Percentiles rank a stretch among this genome's conserved stretches.
These are phyloP conservation scores for Tylopilus cervinicoccineus DNA, from an alignment of 768 basidiomycete genomes.

Conservation along the genomic window DNA sequence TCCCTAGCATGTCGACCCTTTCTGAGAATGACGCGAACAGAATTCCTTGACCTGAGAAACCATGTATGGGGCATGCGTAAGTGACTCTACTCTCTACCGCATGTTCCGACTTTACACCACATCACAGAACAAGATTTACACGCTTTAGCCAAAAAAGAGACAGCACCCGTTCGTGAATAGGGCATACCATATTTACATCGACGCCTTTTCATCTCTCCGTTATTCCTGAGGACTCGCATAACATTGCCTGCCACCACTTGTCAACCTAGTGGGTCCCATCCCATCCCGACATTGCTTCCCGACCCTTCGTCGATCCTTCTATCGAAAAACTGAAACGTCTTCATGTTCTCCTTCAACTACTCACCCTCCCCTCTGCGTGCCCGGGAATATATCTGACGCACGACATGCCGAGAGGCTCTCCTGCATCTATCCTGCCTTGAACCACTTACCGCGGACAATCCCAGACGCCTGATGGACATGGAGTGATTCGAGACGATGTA, in stretches of 20 bases:
- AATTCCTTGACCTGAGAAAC: constrained; percentile 75
- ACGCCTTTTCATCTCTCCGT: not conserved
- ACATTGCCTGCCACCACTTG: not conserved
- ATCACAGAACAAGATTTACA: constrained; percentile 75
- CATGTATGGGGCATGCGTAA: constrained; percentile 88
- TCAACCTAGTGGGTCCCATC: too few species aligned
- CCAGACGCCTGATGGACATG: too few species aligned
- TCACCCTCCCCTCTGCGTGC: too few species aligned
- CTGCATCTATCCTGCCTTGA: too few species aligned
- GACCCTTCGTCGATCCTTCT: too few species aligned
- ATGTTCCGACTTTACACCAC: not conserved
- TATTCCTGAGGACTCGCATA: not conserved
- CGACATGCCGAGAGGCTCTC: too few species aligned
- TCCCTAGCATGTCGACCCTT: not conserved
- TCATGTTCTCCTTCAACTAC: too few species aligned
- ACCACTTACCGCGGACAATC: too few species aligned
- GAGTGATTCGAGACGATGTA: too few species aligned
- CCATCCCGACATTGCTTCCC: too few species aligned
- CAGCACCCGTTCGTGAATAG: constrained; percentile 55
- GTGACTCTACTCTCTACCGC: constrained; percentile 28
- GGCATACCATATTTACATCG: constrained; percentile 12
- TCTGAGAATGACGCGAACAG: constrained; percentile 32
- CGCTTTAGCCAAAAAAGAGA: constrained; percentile 63
- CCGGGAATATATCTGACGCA: too few species aligned
- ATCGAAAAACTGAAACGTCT: too few species aligned